A percentile compares a stretch with the other conserved stretches of the same genome.
These are phyloP conservation scores for Kuraishia hungarica DNA, from an alignment of 805 yeast species.

Conservation along the genomic window DNA sequence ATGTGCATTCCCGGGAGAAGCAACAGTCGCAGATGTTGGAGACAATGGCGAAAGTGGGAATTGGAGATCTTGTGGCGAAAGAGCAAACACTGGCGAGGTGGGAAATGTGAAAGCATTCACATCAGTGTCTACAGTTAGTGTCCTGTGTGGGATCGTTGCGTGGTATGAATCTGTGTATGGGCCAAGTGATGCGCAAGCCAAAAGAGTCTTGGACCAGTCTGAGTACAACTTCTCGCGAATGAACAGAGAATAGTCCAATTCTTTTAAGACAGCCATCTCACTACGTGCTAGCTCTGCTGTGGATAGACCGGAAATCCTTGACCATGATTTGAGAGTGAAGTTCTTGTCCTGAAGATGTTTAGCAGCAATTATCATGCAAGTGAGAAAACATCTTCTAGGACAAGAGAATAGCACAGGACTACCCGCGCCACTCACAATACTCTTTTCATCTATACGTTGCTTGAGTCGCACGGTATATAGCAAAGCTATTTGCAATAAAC, in stretches of 20 bases:
- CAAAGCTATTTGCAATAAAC: constrained; percentile 58
- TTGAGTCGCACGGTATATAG: constrained; percentile 42
- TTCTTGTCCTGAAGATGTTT: constrained; percentile 70
- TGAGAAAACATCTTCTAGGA: constrained; percentile 60
- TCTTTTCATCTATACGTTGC: constrained; percentile 1
- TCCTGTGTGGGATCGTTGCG: neutral
- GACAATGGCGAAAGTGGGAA: neutral
- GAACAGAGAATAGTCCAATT: constrained; percentile 49
- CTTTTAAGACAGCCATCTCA: constrained; percentile 44
- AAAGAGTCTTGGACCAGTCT: constrained; percentile 13
- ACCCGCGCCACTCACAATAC: constrained; percentile 3
- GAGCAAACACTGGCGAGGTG: neutral
- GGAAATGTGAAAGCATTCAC: neutral
- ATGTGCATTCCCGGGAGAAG: neutral
- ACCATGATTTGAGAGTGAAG: constrained; percentile 64
- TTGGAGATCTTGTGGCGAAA: neutral
- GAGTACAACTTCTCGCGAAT: constrained; percentile 40
- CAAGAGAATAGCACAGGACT: constrained; percentile 22
- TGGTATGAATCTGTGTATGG: neutral
- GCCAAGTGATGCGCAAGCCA: neutral
- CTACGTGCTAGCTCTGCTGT: constrained; percentile 34
- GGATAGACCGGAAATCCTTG: constrained; percentile 60
- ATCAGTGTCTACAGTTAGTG: neutral
- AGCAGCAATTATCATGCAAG: constrained; percentile 61
- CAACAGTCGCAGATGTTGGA: neutral